Evolutionary conservation across 805 yeast species (phyloP).

Genomic region (Nadsonia fulvescens): DNA sequence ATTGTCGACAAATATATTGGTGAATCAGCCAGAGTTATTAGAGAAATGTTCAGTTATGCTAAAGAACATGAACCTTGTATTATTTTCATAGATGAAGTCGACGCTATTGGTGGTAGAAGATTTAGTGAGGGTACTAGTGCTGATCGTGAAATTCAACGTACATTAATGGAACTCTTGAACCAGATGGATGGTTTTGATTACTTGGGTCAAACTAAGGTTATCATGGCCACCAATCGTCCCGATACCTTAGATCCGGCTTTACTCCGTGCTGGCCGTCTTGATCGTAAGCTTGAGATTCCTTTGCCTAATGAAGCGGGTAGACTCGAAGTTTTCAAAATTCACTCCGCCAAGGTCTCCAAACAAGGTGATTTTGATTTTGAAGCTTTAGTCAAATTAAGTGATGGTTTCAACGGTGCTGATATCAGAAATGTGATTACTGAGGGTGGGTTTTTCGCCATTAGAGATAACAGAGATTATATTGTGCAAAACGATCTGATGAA

Average conservation of each 20-base stretch:
- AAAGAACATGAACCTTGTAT: slow-evolving; percentile 96
- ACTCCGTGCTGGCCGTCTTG: slow-evolving; percentile 93
- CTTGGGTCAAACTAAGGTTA: slow-evolving; percentile 89
- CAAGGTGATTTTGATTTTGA: slow-evolving; percentile 95
- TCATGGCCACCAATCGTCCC: slow-evolving; percentile 99
- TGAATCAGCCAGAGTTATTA: slow-evolving; percentile 85
- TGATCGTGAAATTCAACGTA: slow-evolving; percentile 95
- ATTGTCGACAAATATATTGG: slow-evolving; percentile 97
- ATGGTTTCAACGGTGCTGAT: slow-evolving; percentile 98
- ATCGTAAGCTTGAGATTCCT: slow-evolving; percentile 88
- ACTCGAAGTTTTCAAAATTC: slow-evolving; percentile 84
- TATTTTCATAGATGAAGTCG: slow-evolving; percentile 96
- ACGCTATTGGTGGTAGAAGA: slow-evolving; percentile 97
- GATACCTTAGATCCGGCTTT: slow-evolving; percentile 96
- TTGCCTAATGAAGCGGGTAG: slow-evolving; percentile 94
- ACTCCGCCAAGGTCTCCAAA: slow-evolving; percentile 66
- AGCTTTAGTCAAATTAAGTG: slow-evolving; percentile 95
- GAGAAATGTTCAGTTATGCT: slow-evolving; percentile 97
- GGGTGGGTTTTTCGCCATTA: slow-evolving; percentile 94
- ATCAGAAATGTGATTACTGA: slow-evolving; percentile 94
- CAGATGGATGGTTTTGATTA: slow-evolving; percentile 98
- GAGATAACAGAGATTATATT: slow-evolving; percentile 93
- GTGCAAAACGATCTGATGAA: slow-evolving; percentile 88
- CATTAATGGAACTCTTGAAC: slow-evolving; percentile 87
- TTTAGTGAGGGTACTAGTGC: slow-evolving; percentile 97